Evolutionary conservation across 2,329 filamentous ascomycete genomes (phyloP).

Genomic region (Zymoseptoria passerinii): DNA sequence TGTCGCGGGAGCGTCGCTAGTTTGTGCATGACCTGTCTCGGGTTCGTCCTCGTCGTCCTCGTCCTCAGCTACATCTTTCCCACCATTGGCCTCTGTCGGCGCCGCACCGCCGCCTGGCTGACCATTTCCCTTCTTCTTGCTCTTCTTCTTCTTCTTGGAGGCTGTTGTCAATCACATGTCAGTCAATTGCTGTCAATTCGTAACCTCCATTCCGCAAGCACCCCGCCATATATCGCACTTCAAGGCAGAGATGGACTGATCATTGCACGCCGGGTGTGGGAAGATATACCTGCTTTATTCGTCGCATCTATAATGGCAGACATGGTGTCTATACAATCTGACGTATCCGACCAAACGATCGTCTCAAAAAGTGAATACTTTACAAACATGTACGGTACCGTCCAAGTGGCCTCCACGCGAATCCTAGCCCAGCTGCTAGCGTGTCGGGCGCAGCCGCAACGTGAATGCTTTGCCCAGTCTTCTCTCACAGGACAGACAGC

Average conservation of each 20-base stretch:
- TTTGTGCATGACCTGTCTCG: conserved; percentile 1
- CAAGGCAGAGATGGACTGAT: background rate
- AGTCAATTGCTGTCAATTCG: background rate
- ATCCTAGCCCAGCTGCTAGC: background rate
- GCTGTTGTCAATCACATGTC: background rate
- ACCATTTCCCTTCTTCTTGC: conserved; percentile 42
- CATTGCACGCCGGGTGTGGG: too few relatives aligned
- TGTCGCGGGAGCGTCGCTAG: background rate
- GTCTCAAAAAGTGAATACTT: background rate
- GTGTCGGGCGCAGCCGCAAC: background rate
- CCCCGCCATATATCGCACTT: background rate
- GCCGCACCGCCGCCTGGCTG: conserved; percentile 37
- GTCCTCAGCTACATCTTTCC: conserved; percentile 33
- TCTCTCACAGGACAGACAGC: background rate
- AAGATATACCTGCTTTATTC: background rate
- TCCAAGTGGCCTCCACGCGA: background rate
- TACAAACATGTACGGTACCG: background rate
- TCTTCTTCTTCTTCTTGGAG: conserved; percentile 45
- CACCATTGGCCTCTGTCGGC: conserved; percentile 26
- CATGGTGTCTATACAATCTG: background rate
- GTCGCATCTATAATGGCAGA: background rate
- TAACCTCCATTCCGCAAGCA: background rate
- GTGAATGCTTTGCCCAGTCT: background rate
- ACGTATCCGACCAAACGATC: too few relatives aligned
- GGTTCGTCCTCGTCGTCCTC: conserved; percentile 30